Evolutionary conservation across 352 stramenopile genomes (phyloP), one percentile per base, ranked within the genome.

Genomic region (Phytophthora brassicae): DNA sequence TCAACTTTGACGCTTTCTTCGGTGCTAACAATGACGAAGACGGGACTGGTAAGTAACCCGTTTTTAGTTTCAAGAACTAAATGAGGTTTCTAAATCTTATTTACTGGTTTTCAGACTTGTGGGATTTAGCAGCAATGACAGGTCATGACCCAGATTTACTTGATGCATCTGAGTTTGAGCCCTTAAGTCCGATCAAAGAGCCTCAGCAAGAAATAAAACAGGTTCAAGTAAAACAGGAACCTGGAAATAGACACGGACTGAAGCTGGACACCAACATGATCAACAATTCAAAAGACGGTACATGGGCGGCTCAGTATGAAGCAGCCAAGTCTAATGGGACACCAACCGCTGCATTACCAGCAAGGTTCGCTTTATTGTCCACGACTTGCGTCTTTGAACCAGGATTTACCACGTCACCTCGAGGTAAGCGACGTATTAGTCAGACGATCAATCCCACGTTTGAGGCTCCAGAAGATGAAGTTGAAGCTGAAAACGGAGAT

Each of bases 1-100:
- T 75, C 36, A 73, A 68, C 47, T 75, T 80, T 16, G 60, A 80
- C 52, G 35, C 60, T 11, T 75, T 80, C 49, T 77, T 77, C 52
- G 14, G 46, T 33, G 38, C 60, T 2, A 64, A 66, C 58, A 70
- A 74, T 24, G 68, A 77, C 17, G 72, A 80, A 2, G 58, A 58
- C 6, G 60, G 66, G 19, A 46, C 66, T 17, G 63, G 71, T 76
- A 65, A 60, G 28, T 4, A 9, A 20, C n/a, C n/a, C n/a, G n/a
- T n/a, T n/a, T n/a, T n/a, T n/a, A n/a, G n/a, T n/a, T n/a, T n/a
- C n/a, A n/a, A n/a, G n/a, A n/a, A n/a, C n/a, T n/a, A n/a, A n/a
- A n/a, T n/a, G n/a, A n/a, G n/a, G n/a, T n/a, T n/a, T n/a, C n/a
- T n/a, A n/a, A n/a, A n/a, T n/a, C n/a, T n/a, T n/a, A n/a, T n/a